Conservation (phyloP, 352 stramenopile genomes). For the Globisporangium parvum region DNA sequence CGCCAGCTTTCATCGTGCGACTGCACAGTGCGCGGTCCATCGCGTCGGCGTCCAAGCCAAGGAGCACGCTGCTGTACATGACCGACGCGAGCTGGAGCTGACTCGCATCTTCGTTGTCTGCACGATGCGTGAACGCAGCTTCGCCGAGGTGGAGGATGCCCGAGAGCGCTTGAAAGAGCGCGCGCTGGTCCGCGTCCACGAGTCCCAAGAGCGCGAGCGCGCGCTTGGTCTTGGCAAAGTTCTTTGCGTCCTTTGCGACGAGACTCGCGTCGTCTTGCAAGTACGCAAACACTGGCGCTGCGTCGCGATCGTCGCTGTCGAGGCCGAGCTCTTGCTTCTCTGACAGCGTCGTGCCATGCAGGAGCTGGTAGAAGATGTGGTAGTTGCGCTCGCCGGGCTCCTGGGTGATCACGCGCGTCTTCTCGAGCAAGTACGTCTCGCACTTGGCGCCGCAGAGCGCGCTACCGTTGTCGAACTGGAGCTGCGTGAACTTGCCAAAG, state of each 20-base stretch:
- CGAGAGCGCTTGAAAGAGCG: slow-evolving; percentile 59
- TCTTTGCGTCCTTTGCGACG: slow-evolving; percentile 33
- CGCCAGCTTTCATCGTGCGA: slow-evolving; percentile 64
- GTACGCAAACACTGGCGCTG: slow-evolving; percentile 35
- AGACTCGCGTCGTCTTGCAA: slow-evolving; percentile 33
- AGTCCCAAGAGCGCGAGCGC: slow-evolving; percentile 62
- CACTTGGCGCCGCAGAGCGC: slow-evolving; percentile 87
- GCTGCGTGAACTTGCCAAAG: slow-evolving; percentile 97
- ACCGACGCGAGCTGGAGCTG: slow-evolving; percentile 30
- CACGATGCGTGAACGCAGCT: slow-evolving; percentile 35
- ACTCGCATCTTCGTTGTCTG: slow-evolving; percentile 56
- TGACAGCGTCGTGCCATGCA: slow-evolving; percentile 35
- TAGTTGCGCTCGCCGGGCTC: slow-evolving; percentile 91
- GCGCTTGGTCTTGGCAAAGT: slow-evolving; percentile 61
- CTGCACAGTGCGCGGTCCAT: slow-evolving; percentile 58
- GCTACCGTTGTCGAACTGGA: slow-evolving; percentile 85
- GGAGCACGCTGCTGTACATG: slow-evolving; percentile 33
- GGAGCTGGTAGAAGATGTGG: slow-evolving; percentile 95
- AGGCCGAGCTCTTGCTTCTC: slow-evolving; percentile 41
- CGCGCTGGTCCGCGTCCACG: slow-evolving; percentile 34
- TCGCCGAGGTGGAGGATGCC: slow-evolving; percentile 83
- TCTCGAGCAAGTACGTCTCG: slow-evolving; percentile 95
- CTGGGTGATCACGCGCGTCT: slow-evolving; percentile 92
- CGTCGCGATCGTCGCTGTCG: slow-evolving; percentile 11
- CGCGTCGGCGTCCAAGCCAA: slow-evolving; percentile 37